Evolutionary conservation across 2,329 filamentous ascomycete genomes (phyloP), one percentile per base, ranked within the genome.

Genomic region (Zymoseptoria tritici): DNA sequence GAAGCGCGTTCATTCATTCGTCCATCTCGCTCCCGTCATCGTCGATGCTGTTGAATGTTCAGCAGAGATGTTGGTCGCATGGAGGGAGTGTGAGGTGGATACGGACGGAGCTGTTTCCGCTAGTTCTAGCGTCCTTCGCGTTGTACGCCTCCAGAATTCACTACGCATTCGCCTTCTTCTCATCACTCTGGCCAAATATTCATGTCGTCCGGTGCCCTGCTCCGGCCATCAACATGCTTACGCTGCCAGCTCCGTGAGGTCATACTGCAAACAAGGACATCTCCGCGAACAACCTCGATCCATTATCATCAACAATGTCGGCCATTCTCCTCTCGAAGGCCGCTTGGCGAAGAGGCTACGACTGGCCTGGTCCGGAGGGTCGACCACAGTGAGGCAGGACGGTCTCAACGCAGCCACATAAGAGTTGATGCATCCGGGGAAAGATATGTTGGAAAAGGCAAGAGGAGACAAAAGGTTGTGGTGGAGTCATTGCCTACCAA

Each of bases 201-300:
- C 21, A 36, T 26, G 49, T 22, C 49, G 46, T 49, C 21, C 24
- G 19, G 49, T 19, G 50, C 16, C 20, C 50, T 26, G 49, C 20
- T 26, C 29, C 26, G 51, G 56, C 49, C 46, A 57, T 57, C 31
- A 52, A 55, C 22, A 49, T 53, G 52, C 53, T 29, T 53, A 29
- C 22, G 52, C n/a, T 53, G 52, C 29, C 52, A 53, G 52, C 52
- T 53, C 22, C 52, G 29, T 31, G 52, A 24, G n/a, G 52, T 29
- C 22, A 29, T 53, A 8, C 52, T 24, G 13, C 52, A n/a, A 29
- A 53, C 52, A 8, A 29, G 52, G 22, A 4, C 52, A 7, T 24
- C 29, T 26, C 36, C 16, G 7, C 20, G 52, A 53, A 53, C 22
- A 13, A 22, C 22, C n/a, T 29, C 52, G 16, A 31, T 24, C 13